Evolutionary conservation across 2,329 filamentous ascomycete species (phyloP), one percentile per base, ranked within the genome.

Genomic region (Hypoxylon sp.): DNA sequence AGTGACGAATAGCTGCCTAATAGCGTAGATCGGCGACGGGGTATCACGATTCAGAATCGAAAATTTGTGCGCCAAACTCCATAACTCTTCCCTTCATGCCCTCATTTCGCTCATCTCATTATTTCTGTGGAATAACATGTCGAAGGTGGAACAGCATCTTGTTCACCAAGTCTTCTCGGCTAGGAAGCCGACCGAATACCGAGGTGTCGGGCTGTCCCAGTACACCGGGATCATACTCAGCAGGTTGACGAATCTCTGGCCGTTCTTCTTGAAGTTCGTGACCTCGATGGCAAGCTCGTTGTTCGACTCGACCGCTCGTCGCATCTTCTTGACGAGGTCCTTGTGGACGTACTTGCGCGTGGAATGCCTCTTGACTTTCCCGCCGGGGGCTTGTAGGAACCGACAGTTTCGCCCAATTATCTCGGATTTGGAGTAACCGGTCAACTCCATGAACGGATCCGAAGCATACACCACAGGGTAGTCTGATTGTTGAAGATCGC

Each of bases 401-500:
- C 93, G 91, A 77, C 93, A 97, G 78, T 97, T 97, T 50, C 87
- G 85, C 11, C 93, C 94, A 3, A 95, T 79, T 27, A 94, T 91
- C 80, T 97, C 94, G 65, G 87, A 82, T 68, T 87, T 85, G 0
- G 87, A 87, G 79, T 97, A 97, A 30, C 93, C 94, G 0, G 94
- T 97, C 70, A 97, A 82, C 6, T 90, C 84, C 73, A 90, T 87
- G 77, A 97, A 97, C 31, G 92, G 88, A 5, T 95, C 92, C 0
- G 93, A 95, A 72, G 90, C 93, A 77, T 97, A 97, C 7, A 97
- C 88, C 66, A 97, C 94, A 2, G 94, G 94, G 31, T 86, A 84
- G 78, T 97, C 93, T 30, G 91, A 87, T 73, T 88, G 86, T 46
- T 87, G 85, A 33, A 94, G 89, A 78, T 97, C 93, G 80, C 93